These are phyloP conservation scores for Eucalyptus polyanthemos DNA, from an alignment of 345 rosid genomes.

Conservation along the genomic window DNA sequence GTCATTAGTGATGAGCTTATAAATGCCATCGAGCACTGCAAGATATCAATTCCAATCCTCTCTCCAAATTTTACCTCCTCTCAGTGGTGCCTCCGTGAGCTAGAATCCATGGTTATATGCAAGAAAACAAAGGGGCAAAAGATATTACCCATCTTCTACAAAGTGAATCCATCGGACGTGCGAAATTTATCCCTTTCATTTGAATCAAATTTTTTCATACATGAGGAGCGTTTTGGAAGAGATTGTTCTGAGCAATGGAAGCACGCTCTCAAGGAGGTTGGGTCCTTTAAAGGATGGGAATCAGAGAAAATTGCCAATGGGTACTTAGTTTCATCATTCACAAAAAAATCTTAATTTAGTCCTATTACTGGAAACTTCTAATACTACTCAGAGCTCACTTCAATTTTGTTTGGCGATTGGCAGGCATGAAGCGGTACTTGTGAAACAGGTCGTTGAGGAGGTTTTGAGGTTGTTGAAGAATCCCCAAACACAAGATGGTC, in stretches of 20 bases:
- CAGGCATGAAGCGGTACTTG: neutral
- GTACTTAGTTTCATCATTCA: neutral
- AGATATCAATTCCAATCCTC: too few species aligned
- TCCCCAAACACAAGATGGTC: neutral
- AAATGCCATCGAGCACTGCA: too few species aligned
- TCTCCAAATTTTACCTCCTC: too few species aligned
- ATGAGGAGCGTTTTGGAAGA: too few species aligned
- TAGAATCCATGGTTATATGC: too few species aligned
- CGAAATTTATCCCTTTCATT: too few species aligned
- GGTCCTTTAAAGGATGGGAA: neutral
- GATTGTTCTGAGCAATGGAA: accelerated
- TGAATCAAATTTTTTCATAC: too few species aligned
- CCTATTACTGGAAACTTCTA: accelerated
- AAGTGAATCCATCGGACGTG: accelerated
- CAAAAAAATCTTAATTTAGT: neutral
- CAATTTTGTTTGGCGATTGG: neutral
- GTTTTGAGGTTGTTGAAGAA: neutral
- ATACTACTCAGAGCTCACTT: neutral
- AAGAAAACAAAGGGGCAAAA: too few species aligned
- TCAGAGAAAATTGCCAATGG: neutral
- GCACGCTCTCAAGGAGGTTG: accelerated
- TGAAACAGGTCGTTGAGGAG: accelerated
- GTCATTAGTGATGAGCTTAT: too few species aligned
- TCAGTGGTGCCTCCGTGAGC: accelerated
- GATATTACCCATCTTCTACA: too few species aligned